Evolutionary conservation across 1,284 basidiomycete genomes (phyloP), one percentile per base, ranked within the genome.

Genomic region (Ceratorhiza oryzae-sativae): DNA sequence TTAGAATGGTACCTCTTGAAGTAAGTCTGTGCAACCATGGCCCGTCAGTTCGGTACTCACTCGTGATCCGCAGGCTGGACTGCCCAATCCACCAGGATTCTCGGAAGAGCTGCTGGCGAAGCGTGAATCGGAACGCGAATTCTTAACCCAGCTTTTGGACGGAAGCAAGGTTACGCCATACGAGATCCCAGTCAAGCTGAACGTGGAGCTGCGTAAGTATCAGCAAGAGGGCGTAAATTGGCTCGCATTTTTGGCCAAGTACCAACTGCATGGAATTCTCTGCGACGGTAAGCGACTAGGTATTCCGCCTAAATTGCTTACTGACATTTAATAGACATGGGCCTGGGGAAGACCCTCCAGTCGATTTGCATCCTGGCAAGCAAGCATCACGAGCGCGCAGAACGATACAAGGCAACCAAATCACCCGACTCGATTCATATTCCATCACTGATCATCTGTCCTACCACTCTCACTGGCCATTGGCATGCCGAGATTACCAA

Each of bases 161-260:
- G 95, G 95, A 18, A 93, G 87, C 77, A 98, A 98, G 80, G 95
- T 98, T 4, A 93, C 96, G 77, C 90, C 92, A 75, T 99, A 99
- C 80, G 81, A 83, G 58, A 88, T 99, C 4, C 95, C 97, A 0
- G 89, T 97, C 74, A 82, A 85, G 59, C 93, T 99, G 84, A 95
- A 97, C 74, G 95, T 95, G 45, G 95, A 98, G 77, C 84, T 99
- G 60, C 90, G 97, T 72, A 95, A 95, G 80, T 99, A 99, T 79
- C 97, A 99, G 80, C 93, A 94, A 80, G 97, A 99, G 74, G 97
- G 97, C 53, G 94, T 99, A 76, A 98, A 95, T 80, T 99, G 97
- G 97, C 85, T 99, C 56, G 97, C 97, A 0, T 99, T 99, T 84
- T 85, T 99, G 49, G 93, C 95, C 34, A 94, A 97, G 80, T 98